phyloP scores from a whole-genome alignment of 2,329 filamentous ascomycete genomes.

The Aspergillus sp. region DNA sequence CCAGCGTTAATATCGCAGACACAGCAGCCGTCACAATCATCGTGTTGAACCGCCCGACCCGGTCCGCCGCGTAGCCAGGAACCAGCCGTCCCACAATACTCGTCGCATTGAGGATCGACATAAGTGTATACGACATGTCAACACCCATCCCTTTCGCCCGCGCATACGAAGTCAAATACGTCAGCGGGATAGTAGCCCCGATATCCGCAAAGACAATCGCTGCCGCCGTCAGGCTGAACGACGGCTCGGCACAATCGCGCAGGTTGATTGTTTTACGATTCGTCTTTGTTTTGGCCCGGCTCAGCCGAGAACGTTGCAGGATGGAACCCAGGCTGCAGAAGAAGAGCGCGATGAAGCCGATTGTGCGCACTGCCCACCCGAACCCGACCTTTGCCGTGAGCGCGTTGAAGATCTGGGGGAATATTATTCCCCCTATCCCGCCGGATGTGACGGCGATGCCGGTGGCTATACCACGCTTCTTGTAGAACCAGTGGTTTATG shows the following conservation, averaged over 20 bases:
- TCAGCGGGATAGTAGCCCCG: slow-evolving; percentile 33
- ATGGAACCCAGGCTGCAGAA: slow-evolving; percentile 21
- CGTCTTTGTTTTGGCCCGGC: slow-evolving; percentile 18
- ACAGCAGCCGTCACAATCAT: slow-evolving; percentile 23
- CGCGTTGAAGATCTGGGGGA: slow-evolving; percentile 34
- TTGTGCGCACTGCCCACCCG: slow-evolving; percentile 31
- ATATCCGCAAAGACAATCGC: slow-evolving; percentile 35
- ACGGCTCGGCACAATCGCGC: slow-evolving; percentile 11
- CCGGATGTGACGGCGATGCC: slow-evolving; percentile 36
- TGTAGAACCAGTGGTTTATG: slow-evolving; percentile 37
- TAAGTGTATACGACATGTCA: slow-evolving; percentile 28
- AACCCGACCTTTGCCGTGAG: slow-evolving; percentile 30
- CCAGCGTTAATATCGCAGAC: slow-evolving; percentile 21
- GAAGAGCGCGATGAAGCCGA: slow-evolving; percentile 23
- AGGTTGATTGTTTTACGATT: slow-evolving; percentile 23
- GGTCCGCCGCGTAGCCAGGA: slow-evolving; percentile 34
- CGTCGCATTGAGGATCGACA: slow-evolving; percentile 32
- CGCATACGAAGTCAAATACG: slow-evolving; percentile 35
- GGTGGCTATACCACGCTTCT: slow-evolving; percentile 32
- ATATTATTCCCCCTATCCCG: slow-evolving; percentile 35
- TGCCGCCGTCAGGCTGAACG: slow-evolving; percentile 24
- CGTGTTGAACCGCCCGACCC: slow-evolving; percentile 32
- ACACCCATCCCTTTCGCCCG: slow-evolving; percentile 20
- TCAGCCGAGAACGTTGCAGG: slow-evolving; percentile 22
- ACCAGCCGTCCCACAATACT: slow-evolving; percentile 33